Evolutionary conservation across 1,284 basidiomycete species (phyloP).

Genomic region (Ganoderma lucidum): DNA sequence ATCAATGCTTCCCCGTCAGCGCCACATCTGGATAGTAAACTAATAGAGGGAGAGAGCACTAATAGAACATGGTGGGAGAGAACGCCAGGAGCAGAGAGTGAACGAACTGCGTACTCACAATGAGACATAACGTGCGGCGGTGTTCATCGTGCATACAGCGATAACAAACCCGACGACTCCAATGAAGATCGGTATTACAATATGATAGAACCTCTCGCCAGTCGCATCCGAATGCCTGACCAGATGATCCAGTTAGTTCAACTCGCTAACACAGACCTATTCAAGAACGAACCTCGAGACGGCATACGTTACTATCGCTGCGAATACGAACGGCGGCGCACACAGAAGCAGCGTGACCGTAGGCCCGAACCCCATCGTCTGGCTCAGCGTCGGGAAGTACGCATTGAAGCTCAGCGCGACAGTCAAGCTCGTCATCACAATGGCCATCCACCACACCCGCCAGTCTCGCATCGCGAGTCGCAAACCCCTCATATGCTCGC

Average conservation of each 20-base stretch:
- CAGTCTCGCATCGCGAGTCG: slow-evolving; percentile 69
- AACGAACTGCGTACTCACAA: slow-evolving; percentile 53
- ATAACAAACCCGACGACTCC: slow-evolving; percentile 81
- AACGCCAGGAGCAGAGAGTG: slow-evolving; percentile 18
- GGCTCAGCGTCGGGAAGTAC: slow-evolving; percentile 75
- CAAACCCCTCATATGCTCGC: slow-evolving; percentile 54
- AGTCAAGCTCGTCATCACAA: slow-evolving; percentile 56
- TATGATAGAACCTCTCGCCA: slow-evolving; percentile 74
- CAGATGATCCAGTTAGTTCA: neutral
- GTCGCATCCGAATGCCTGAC: slow-evolving; percentile 74
- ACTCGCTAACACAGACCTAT: neutral
- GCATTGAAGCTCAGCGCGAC: slow-evolving; percentile 79
- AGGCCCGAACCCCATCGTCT: slow-evolving; percentile 72
- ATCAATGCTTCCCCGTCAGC: neutral
- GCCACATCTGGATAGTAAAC: neutral
- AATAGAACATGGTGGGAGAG: slow-evolving; percentile 34
- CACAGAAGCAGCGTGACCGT: slow-evolving; percentile 75
- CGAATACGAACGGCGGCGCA: slow-evolving; percentile 81
- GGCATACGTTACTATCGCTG: slow-evolving; percentile 59
- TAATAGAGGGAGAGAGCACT: slow-evolving; percentile 32
- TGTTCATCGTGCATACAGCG: slow-evolving; percentile 75
- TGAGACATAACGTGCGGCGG: slow-evolving; percentile 72
- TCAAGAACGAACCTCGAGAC: slow-evolving; percentile 52
- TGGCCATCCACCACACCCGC: slow-evolving; percentile 77
- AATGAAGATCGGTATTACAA: slow-evolving; percentile 57